Conservation (phyloP, 176 grass and related monocot species). For the Elymus sibiricus region DNA sequence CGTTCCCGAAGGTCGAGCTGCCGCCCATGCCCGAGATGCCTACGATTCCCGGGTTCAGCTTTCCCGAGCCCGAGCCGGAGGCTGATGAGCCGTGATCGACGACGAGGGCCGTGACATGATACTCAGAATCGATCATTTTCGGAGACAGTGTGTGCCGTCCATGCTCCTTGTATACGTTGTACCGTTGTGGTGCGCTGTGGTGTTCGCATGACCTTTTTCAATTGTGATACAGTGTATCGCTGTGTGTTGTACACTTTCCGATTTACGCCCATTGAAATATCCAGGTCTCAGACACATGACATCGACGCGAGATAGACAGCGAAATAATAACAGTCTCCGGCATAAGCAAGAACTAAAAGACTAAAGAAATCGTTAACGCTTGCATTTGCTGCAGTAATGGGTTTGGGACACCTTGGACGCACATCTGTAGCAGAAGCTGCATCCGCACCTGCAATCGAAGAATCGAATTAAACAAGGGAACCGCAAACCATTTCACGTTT, state of each 20-base stretch:
- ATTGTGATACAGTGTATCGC: neutral
- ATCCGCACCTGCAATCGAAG: too few species aligned
- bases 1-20: neutral
- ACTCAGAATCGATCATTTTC: neutral
- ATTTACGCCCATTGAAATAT: neutral
- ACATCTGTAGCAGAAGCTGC: too few species aligned
- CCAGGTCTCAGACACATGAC: neutral
- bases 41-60: neutral
- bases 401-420: too few species aligned
- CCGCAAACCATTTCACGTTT: too few species aligned
- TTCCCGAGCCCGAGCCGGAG: neutral
- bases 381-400: too few species aligned
- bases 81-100: neutral
- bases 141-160: neutral
- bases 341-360: too few species aligned
- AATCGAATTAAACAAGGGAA: too few species aligned
- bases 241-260: neutral
- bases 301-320: neutral
- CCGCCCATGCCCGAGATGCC: conserved; percentile 4
- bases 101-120: neutral
- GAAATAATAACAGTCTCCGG: too few species aligned
- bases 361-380: too few species aligned
- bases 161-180: neutral
- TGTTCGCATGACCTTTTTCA: neutral
- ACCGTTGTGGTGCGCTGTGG: neutral